Percentiles rank a stretch among this genome's conserved stretches.
Conservation (phyloP, 1,284 basidiomycete species). For the Mrakiaceae sp. region DNA sequence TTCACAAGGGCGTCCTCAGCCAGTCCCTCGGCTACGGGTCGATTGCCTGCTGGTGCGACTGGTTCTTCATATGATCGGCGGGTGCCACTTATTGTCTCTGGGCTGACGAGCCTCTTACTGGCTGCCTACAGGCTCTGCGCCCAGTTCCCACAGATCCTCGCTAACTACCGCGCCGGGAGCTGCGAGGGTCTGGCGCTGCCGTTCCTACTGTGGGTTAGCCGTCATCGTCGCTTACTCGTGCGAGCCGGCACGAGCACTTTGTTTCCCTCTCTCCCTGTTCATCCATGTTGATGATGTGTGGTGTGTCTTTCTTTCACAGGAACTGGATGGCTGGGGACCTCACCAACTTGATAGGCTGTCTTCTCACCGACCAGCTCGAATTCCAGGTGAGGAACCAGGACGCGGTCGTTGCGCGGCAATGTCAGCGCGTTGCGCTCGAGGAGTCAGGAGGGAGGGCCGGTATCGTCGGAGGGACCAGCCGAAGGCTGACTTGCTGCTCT, state of each 20-base stretch:
- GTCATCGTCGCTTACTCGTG: too few species aligned
- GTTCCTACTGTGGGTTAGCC: background rate
- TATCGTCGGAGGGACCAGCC: too few species aligned
- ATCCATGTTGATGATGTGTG: too few species aligned
- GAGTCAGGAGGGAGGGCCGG: too few species aligned
- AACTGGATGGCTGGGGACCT: conserved; percentile 45
- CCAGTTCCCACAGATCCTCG: conserved; percentile 11
- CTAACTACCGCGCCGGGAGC: conserved; percentile 11
- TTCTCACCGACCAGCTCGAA: conserved; percentile 82
- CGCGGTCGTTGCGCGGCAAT: too few species aligned
- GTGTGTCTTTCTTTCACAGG: too few species aligned
- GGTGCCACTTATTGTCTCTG: background rate
- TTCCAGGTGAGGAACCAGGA: conserved; percentile 54
- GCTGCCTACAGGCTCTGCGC: conserved; percentile 3
- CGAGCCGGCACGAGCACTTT: too few species aligned
- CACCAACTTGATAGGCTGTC: conserved; percentile 75
- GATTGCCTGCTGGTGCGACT: background rate
- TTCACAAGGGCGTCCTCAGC: background rate
- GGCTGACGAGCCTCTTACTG: background rate
- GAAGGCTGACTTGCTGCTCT: conserved; percentile 3
- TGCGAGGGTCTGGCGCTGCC: conserved; percentile 12
- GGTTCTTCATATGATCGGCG: background rate
- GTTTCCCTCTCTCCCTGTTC: too few species aligned
- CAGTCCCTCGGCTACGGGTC: conserved; percentile 1
- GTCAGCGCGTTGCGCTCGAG: too few species aligned